phyloP scores from a whole-genome alignment of 805 yeast species.

The Saccharomycopsis sp. region DNA sequence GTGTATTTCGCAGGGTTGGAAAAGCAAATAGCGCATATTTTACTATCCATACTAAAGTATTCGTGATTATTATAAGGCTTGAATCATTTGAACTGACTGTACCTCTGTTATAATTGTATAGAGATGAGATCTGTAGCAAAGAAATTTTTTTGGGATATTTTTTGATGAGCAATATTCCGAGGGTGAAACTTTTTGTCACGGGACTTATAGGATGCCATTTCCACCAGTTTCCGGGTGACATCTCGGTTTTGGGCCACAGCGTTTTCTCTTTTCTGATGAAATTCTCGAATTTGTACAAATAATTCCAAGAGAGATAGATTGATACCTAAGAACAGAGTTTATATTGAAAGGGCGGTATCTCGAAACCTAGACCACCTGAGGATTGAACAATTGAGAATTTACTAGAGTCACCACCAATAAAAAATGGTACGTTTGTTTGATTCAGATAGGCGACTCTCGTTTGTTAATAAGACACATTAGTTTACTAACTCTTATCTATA shows the following conservation, averaged over 20 bases:
- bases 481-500: constrained; percentile 1
- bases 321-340: too few species aligned
- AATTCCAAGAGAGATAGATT: too few species aligned
- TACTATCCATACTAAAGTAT: background rate
- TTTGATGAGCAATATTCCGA: background rate
- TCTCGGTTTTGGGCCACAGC: background rate
- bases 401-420: too few species aligned
- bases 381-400: too few species aligned
- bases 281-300: background rate
- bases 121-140: background rate
- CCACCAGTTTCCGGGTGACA: background rate
- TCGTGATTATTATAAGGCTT: background rate
- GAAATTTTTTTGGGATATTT: background rate
- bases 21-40: constrained; percentile 42
- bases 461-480: background rate
- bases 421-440: background rate
- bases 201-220: background rate
- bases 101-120: too few species aligned
- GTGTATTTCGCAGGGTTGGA: constrained; percentile 48
- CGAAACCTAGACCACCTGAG: too few species aligned
- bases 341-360: too few species aligned
- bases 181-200: background rate
- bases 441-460: background rate
- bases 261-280: background rate
- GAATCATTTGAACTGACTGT: too few species aligned